Evolutionary conservation across 2,329 filamentous ascomycete genomes (phyloP), one percentile per base, ranked within the genome.

Genomic region (Sporothrix dimorphospora): DNA sequence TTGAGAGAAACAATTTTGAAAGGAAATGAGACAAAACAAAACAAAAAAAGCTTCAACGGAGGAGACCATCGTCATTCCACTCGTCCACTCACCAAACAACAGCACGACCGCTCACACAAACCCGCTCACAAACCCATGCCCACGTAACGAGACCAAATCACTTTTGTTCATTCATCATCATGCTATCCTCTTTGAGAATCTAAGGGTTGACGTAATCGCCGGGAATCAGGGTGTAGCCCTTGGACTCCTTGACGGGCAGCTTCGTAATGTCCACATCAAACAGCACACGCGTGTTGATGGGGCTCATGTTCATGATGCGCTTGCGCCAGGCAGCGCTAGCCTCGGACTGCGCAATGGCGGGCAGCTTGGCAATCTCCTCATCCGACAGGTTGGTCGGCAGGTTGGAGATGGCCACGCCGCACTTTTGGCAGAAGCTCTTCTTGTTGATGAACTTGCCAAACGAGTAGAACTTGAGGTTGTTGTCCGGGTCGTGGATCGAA

Each of bases 361-460:
- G 73, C 73, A 85, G 70, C 14, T 76, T 75, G 4, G 79, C 80
- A 14, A 81, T 11, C 67, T 81, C 75, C n/a, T 82, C 83, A 11
- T 81, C 80, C 0, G 79, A 79, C 21, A 81, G 27, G 1, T 77
- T 55, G 11, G 73, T 75, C 2, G 70, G 34, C 11, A 77, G 72
- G 73, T 83, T 83, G 59, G 77, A 79, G 53, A 87, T 27, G n/a
- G 78, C 75, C 24, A 86, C 81, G 72, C 84, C 85, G 75, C 86
- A 88, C 12, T 71, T 81, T 75, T 81, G 82, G 80, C 86, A 88
- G 73, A 87, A 87, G 1, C 76, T 77, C 80, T 86, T 87, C 72
- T 71, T 73, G 55, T 79, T 75, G 3, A 81, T 21, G 1, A 74
- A 73, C 30, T 71, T 70, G 77, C 73, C 77, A 74, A 85, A 85